Evolutionary conservation across 805 yeast genomes (phyloP), one percentile per base, ranked within the genome.

Genomic region (Huiozyma naganishii): DNA sequence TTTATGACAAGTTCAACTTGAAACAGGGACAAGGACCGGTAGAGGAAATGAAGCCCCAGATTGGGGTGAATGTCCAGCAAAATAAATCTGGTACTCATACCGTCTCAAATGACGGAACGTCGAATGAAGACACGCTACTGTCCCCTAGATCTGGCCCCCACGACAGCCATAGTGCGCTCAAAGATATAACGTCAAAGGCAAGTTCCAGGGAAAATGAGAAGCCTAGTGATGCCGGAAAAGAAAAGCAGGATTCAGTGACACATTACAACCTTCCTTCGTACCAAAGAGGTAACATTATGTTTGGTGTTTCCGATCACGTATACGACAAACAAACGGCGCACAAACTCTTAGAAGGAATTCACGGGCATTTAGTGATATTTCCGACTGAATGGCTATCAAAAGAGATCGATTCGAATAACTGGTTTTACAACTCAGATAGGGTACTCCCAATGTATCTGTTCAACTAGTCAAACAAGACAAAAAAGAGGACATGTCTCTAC

Each of bases 371-470:
- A 52, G 97, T 92, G 6, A 60, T 82, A n/a, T 90, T 89, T 69
- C 97, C 98, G 0, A 72, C 84, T 0, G 87, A 87, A 48, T 92
- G 98, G 98, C 71, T 92, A 37, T 69, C 75, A 53, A 74, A 79
- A 46, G 98, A 92, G 63, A 76, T 88, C 29, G 95, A 89, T 45
- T 77, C 85, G 6, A 90, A 86, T 8, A 92, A 94, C 58, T 90
- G 97, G 97, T 89, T 88, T 61, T 89, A 86, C 68, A 86, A 82
- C 54, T 80, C 94, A 41, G 98, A 92, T 58, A 78, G 95, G 55
- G 69, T 92, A 28, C 96, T 97, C 5, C 98, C 98, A 1, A 78
- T 92, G 44, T 97, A 92, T 58, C 90, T 92, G 42, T 92, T 84
- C 61, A 90, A 88, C 55, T 87, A 47, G 47, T 4, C 23, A 17